These are phyloP conservation scores for Claviceps africana DNA, from an alignment of 2,329 filamentous ascomycete species.

Conservation along the genomic window DNA sequence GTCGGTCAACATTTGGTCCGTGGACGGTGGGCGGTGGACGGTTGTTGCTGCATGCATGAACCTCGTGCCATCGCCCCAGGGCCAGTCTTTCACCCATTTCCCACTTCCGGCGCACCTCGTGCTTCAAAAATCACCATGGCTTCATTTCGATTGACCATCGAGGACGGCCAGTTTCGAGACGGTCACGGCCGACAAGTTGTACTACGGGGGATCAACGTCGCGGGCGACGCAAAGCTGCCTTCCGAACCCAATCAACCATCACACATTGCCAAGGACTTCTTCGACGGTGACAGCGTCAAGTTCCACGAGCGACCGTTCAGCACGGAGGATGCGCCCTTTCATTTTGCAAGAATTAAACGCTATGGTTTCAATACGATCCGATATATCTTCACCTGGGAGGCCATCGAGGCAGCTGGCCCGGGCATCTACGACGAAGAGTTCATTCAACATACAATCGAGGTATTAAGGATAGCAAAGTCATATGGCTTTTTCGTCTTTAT, in stretches of 20 bases:
- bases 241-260: conserved; percentile 70
- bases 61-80: neutral
- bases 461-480: conserved; percentile 68
- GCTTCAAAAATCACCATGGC: conserved; percentile 41
- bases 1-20: neutral
- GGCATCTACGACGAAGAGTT: conserved; percentile 88
- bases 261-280: conserved; percentile 66
- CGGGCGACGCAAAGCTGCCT: conserved; percentile 81
- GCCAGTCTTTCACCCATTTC: neutral
- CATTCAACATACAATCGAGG: conserved; percentile 78
- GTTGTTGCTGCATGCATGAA: neutral
- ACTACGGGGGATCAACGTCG: conserved; percentile 85
- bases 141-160: conserved; percentile 63
- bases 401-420: conserved; percentile 85
- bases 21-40: neutral
- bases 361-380: conserved; percentile 94
- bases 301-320: conserved; percentile 80
- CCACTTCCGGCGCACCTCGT: neutral
- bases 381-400: conserved; percentile 98
- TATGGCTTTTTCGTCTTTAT: conserved; percentile 97
- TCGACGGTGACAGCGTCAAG: conserved; percentile 80
- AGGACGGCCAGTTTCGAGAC: conserved; percentile 77
- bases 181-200: conserved; percentile 68
- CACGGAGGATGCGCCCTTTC: conserved; percentile 65
- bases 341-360: conserved; percentile 73